Percentiles rank a stretch among this genome's conserved stretches.
Conservation (phyloP, 2,329 filamentous ascomycete genomes). For the Nemania serpens region DNA sequence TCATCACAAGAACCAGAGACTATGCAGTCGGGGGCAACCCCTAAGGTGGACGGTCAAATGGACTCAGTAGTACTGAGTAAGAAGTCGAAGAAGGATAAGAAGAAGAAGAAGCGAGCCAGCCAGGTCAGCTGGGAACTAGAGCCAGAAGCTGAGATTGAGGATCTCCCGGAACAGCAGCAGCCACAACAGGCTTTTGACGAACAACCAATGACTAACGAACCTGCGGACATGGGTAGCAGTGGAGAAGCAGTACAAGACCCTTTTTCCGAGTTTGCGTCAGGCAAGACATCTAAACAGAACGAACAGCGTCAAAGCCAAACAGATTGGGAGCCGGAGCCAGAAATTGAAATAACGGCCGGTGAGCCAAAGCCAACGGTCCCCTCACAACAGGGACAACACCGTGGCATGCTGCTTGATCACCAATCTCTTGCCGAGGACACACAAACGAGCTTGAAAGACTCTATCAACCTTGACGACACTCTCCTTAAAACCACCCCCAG, state of each 20-base stretch:
- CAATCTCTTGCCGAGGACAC: constrained; percentile 31
- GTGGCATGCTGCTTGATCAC: constrained; percentile 24
- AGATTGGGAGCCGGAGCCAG: constrained; percentile 22
- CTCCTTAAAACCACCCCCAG: constrained; percentile 27
- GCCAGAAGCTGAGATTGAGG: constrained; percentile 34
- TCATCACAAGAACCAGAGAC: constrained; percentile 9
- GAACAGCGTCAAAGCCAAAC: constrained; percentile 22
- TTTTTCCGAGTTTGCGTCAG: constrained; percentile 20
- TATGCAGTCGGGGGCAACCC: constrained; percentile 23
- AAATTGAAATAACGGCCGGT: constrained; percentile 16
- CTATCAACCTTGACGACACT: constrained; percentile 27
- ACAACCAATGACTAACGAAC: constrained; percentile 22
- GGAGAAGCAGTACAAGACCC: constrained; percentile 16
- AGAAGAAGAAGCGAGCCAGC: constrained; percentile 44
- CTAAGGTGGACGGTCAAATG: constrained; percentile 27
- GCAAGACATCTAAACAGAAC: constrained; percentile 9
- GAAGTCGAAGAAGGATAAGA: constrained; percentile 47
- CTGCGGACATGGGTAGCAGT: constrained; percentile 19
- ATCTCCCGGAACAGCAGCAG: constrained; percentile 25
- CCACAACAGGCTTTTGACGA: constrained; percentile 24
- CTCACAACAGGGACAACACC: constrained; percentile 22
- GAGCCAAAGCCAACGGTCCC: constrained; percentile 16
- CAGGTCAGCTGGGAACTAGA: constrained; percentile 35
- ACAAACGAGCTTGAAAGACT: constrained; percentile 32
- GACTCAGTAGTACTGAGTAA: constrained; percentile 35